Base-by-base conservation (phyloP, 495 filamentous ascomycete species). In the Neurospora hispaniola region DNA sequence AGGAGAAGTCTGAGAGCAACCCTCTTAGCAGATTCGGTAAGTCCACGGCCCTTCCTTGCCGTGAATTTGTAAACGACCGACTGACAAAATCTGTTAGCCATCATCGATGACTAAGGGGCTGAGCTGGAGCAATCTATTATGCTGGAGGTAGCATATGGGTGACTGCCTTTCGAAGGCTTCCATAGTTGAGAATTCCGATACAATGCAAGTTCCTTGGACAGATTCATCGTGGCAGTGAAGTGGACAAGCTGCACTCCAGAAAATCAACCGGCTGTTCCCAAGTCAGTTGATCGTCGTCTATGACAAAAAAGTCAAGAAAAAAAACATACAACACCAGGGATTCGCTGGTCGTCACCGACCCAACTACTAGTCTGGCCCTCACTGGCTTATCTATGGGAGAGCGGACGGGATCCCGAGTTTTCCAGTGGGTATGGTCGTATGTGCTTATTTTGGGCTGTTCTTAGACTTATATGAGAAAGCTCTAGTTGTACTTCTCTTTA, bases 311-410 rank as follows among this genome's bases (percentile, higher is more conserved):
- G n/a, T n/a, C n/a, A n/a, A n/a, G n/a, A n/a, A n/a, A n/a, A n/a
- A n/a, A n/a, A n/a, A 27, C 27, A 31, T 84, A 83, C 83, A 82
- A 82, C 82, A 84, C 81, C 80, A 68, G 77, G 83, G 73, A 81
- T 84, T 84, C 82, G 80, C 83, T 80, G 80, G 79, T 84, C 80
- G 81, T 84, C 83, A 82, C 81, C 82, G 79, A 83, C 81, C 79
- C 80, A 80, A 84, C 80, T 84, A 83, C 82, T 84, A 59, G 48
- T 59, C 23, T 38, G 35, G 35, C 35, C 35, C 35, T 38, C 35
- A 38, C 35, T 38, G 35, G 35, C 35, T 38, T 38, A 38, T 38
- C 35, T 38, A 38, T 38, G 35, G 35, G 35, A 38, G 35, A 38
- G 35, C 35, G 35, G 35, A 38, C 35, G 35, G 35, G 35, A 38